Conservation (phyloP, 2,329 filamentous ascomycete species). For the Macrophomina tecta region DNA sequence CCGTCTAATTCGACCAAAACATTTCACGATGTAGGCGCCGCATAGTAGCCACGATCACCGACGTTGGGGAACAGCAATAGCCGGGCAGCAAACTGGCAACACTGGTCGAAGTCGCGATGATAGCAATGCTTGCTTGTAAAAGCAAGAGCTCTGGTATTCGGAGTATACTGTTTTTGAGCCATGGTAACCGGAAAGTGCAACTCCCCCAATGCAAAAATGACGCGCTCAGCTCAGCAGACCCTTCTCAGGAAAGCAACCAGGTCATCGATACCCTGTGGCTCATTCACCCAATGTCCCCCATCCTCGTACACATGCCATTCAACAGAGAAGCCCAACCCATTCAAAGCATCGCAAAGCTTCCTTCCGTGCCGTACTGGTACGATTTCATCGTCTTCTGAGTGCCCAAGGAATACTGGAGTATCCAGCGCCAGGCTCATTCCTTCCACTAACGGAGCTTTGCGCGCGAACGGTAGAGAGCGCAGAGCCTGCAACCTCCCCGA, state of each 20-base stretch:
- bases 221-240: neutral
- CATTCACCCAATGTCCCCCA: conserved; percentile 35
- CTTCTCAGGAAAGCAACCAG: conserved; percentile 29
- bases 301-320: conserved; percentile 32
- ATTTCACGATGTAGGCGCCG: too few species aligned
- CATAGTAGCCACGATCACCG: too few species aligned
- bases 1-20: too few species aligned
- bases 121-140: too few species aligned
- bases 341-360: conserved; percentile 21
- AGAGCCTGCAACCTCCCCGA: neutral
- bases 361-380: conserved; percentile 30
- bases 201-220: too few species aligned
- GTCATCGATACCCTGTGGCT: conserved; percentile 34
- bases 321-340: conserved; percentile 30
- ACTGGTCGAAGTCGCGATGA: too few species aligned
- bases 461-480: neutral
- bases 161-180: neutral
- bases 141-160: neutral
- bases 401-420: conserved; percentile 33
- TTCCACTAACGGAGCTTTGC: neutral
- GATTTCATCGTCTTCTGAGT: conserved; percentile 33
- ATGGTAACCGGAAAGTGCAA: too few species aligned
- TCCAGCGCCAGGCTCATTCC: neutral
- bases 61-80: too few species aligned
- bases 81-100: too few species aligned